Conservation (phyloP, 805 yeast genomes). For the Naumovozyma castellii region DNA sequence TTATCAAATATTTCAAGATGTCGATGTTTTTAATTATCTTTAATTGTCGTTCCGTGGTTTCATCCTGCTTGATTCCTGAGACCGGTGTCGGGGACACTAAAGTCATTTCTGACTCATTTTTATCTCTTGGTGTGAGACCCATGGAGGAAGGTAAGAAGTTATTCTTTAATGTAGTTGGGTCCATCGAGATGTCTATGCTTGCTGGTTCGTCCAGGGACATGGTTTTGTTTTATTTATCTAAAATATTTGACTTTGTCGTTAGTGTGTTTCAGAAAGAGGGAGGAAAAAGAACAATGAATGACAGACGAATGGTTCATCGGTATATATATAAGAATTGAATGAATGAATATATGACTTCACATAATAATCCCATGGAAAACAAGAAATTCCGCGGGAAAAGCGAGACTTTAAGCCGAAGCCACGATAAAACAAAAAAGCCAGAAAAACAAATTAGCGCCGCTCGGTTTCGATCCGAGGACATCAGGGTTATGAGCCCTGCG, state of each 20-base stretch:
- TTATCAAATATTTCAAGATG: slow-evolving; percentile 43
- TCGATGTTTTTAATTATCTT: slow-evolving; percentile 27
- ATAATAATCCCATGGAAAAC: background rate
- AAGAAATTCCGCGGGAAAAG: background rate
- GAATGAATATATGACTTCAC: background rate
- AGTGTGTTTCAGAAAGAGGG: too few relatives aligned
- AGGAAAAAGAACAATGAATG: too few relatives aligned
- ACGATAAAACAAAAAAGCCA: background rate
- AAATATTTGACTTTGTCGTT: too few relatives aligned
- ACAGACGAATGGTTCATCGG: too few relatives aligned
- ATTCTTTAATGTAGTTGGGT: background rate
- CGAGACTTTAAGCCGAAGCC: background rate
- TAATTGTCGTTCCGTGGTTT: too few relatives aligned
- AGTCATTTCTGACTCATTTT: background rate
- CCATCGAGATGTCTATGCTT: background rate
- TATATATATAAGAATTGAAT: background rate
- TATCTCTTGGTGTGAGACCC: background rate
- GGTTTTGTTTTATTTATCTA: background rate
- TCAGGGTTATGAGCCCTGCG: slow-evolving; percentile 99
- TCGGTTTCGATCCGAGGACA: slow-evolving; percentile 95
- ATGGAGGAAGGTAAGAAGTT: background rate
- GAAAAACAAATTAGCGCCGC: slow-evolving; percentile 59
- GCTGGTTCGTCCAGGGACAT: background rate
- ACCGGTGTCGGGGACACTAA: background rate
- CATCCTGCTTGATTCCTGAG: too few relatives aligned